Evolutionary conservation across 805 yeast species (phyloP), one percentile per base, ranked within the genome.

Genomic region (Lipomyces sp.): DNA sequence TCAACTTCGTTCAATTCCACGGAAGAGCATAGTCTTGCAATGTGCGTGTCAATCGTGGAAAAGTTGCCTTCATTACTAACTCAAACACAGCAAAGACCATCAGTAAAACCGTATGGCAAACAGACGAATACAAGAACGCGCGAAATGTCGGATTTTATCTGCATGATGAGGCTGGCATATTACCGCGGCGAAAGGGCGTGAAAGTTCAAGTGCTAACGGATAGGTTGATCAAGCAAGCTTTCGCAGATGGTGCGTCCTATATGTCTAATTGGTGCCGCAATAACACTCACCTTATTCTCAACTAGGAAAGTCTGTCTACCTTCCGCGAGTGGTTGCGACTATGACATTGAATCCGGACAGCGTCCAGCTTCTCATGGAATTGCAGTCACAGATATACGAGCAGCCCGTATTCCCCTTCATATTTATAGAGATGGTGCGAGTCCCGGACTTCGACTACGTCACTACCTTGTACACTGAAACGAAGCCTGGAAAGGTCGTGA

Each of bases 61-160:
- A 5, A 7, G 8, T 7, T 33, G 16, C 36, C 7, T 8, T 7
- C 36, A 5, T 13, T 33, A n/a, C 36, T 33, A 33, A 14, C 6
- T 33, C 16, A 5, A 7, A 14, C 8, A 16, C 36, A 33, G 36
- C 36, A 33, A 7, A 16, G 6, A 14, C 8, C 8, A 33, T 14
- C 36, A 13, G n/a, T n/a, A 26, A 43, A 3, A 41, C 45, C 14
- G 46, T 70, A 35, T 44, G 63, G 21, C 4, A 19, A 4, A 48
- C 65, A 26, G 67, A 70, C 0, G 69, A 64, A 34, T 81, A 80
- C 59, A 57, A 65, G 44, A 47, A 58, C 0, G 79, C 88, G 0
- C 58, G 61, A 6, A 71, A 65, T 2, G 65, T 88, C 1, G 96
- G 84, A 0, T 63, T 87, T 32, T 90, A 79, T 62, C 78, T 89